A percentile compares a stretch with the other conserved stretches of the same genome.
Evolutionary conservation across 306 rosid genomes (phyloP).

Genomic region (Malus fusca): DNA sequence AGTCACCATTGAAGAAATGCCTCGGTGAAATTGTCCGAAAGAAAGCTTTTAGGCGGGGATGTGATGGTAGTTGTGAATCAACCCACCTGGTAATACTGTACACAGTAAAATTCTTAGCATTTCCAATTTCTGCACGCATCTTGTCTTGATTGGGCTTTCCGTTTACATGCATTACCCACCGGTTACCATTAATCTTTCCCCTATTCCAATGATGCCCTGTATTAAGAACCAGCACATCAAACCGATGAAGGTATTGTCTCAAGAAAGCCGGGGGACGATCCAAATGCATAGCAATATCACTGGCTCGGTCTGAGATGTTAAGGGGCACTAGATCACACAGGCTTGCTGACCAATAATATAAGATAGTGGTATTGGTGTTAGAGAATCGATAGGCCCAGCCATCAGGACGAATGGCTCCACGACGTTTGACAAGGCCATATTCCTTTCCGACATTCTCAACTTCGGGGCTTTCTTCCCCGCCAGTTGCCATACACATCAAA

Average conservation of each 20-base stretch:
- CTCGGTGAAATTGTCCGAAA: slow-evolving; percentile 85
- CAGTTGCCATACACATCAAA: slow-evolving; percentile 82
- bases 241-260: slow-evolving; percentile 48
- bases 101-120: slow-evolving; percentile 72
- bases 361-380: slow-evolving; percentile 69
- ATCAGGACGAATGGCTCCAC: slow-evolving; percentile 82
- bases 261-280: slow-evolving; percentile 84
- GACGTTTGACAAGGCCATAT: slow-evolving; percentile 66
- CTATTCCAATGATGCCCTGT: slow-evolving; percentile 98
- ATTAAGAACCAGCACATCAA: slow-evolving; percentile 79
- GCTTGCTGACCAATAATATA: slow-evolving; percentile 93
- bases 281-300: slow-evolving; percentile 80
- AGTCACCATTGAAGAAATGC: slow-evolving; percentile 81
- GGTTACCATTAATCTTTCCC: slow-evolving; percentile 65
- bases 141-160: slow-evolving; percentile 57
- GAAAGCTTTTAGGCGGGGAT: slow-evolving; percentile 68
- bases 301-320: slow-evolving; percentile 32
- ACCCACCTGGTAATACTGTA: slow-evolving; percentile 63
- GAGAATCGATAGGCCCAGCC: slow-evolving; percentile 93
- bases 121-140: slow-evolving; percentile 39
- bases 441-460: slow-evolving; percentile 64
- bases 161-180: slow-evolving; percentile 74
- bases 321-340: slow-evolving; percentile 69
- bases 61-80: slow-evolving; percentile 56
- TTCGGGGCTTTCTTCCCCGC: slow-evolving; percentile 63